Base-by-base conservation (phyloP, 768 basidiomycete species). In the Tulasnella sp. region DNA sequence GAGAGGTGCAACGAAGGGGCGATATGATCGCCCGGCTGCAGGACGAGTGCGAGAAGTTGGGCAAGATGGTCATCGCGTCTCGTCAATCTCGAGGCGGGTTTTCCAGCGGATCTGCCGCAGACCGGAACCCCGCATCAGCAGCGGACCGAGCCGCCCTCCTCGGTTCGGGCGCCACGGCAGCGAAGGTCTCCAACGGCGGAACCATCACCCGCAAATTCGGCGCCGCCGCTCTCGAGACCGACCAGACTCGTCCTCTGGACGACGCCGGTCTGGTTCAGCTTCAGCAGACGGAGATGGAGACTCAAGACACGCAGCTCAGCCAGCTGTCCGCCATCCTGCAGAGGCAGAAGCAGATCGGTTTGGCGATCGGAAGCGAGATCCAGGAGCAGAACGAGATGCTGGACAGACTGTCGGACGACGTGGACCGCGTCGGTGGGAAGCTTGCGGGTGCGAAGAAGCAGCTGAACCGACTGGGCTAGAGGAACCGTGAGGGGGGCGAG, bases 11-110 rank as follows among this genome's bases (percentile, higher is more conserved):
- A 84, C 86, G 97, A 77, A 87, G 97, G 80, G 91, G 91, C 79
- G 96, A 96, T 82, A 91, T 98, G 91, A 90, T 96, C 73, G 92
- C 91, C 76, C 87, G 92, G 78, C 86, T 98, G 81, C 92, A 93
- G 84, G 95, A 96, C 83, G 96, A 98, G 83, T 92, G 93, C 85
- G 93, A 93, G 86, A 93, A 92, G 86, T 86, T 98, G 78, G 89
- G 90, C 51, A 90, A 90, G 87, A 93, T 97, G 87, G 91, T 95
- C 57, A 92, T 93, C 44, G 89, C 93, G 70, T 91, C 83, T 89
- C 82, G 69, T 70, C 82, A 51, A 55, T 77, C 74, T 46, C 72
- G 48, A 67, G 78, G 81, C 5, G 23, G 72, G 51, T 74, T 73
- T 55, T 74, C 73, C 70, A 72, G 81, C 74, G 61, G 81, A 55